Evolutionary conservation across 345 rosid genomes (phyloP).

Genomic region (Eutrema japonicum): DNA sequence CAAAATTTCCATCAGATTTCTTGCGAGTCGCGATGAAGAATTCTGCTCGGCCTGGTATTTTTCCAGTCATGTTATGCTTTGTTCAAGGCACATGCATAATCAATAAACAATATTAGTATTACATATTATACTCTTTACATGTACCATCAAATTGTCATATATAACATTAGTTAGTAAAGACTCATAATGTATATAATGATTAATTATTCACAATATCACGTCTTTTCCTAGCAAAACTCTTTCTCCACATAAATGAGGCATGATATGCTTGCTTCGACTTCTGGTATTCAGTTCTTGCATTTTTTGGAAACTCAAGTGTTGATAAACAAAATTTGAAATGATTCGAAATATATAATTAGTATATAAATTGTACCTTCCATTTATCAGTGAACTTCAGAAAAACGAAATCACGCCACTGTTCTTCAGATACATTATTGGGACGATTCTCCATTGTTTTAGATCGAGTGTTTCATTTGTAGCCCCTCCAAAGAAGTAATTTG

Average conservation of each 20-base stretch:
- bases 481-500: no score
- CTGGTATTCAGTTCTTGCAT: background rate
- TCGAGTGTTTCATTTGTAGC: no score
- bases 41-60: no score
- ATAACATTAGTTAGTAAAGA: background rate
- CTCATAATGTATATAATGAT: background rate
- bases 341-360: no score
- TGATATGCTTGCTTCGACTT: background rate
- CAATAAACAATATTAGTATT: background rate
- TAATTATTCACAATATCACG: background rate
- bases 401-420: background rate
- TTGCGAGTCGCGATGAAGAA: no score
- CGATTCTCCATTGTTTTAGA: no score
- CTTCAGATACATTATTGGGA: background rate
- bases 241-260: conserved; percentile 9
- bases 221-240: background rate
- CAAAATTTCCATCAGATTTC: no score
- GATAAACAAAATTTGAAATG: background rate
- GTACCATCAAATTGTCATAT: background rate
- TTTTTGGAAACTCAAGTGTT: background rate
- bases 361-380: background rate
- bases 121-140: background rate
- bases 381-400: background rate
- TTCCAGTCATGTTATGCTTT: no score
- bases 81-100: background rate